These are phyloP conservation scores for Claviceps maximensis DNA, from an alignment of 2,329 filamentous ascomycete species.

Conservation along the genomic window DNA sequence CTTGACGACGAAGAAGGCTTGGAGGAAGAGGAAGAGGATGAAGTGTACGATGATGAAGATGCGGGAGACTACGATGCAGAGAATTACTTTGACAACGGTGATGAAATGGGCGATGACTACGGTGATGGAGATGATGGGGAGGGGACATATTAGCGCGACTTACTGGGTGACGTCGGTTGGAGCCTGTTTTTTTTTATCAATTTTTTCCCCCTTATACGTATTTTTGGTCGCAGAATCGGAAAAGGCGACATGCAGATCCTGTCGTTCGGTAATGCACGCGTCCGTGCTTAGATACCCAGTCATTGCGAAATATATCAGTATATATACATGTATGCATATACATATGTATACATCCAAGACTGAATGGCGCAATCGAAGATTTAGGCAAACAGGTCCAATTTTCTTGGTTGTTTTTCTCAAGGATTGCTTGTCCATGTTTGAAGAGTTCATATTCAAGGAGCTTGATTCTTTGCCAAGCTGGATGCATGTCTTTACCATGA, in stretches of 20 bases:
- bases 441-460: no score
- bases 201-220: neutral
- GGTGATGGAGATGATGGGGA: constrained; percentile 39
- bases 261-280: neutral
- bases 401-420: no score
- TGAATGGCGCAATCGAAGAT: neutral
- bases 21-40: constrained; percentile 34
- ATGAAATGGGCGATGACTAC: constrained; percentile 39
- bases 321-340: no score
- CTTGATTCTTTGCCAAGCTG: no score
- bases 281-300: constrained; percentile 1
- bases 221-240: neutral
- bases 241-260: neutral
- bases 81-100: constrained; percentile 45
- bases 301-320: neutral
- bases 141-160: constrained; percentile 21
- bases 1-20: constrained; percentile 37
- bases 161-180: neutral
- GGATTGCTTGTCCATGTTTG: no score
- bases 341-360: no score
- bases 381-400: no score
- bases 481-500: no score
- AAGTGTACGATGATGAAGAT: constrained; percentile 42
- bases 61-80: constrained; percentile 50
- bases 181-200: neutral